phyloP scores from a whole-genome alignment of 768 basidiomycete species.

The Lyophyllum decastes region DNA sequence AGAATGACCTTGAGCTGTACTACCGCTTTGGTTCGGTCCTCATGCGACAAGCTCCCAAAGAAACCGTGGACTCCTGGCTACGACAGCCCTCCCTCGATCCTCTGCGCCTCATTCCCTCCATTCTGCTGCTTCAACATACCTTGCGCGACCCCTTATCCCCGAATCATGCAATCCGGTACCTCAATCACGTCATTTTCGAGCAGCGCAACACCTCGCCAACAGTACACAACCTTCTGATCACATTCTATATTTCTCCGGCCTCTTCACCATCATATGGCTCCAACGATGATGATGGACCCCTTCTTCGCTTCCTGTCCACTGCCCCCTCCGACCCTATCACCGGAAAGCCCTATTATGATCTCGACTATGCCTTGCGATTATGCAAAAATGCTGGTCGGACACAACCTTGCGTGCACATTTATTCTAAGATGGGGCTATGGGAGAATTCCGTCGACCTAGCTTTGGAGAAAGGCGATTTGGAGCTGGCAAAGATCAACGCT shows the following conservation, averaged over 20 bases:
- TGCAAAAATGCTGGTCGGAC: conserved; percentile 83
- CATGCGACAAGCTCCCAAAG: conserved; percentile 83
- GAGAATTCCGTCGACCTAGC: conserved; percentile 97
- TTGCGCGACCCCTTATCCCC: conserved; percentile 72
- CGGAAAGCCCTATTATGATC: conserved; percentile 89
- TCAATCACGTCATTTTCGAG: conserved; percentile 82
- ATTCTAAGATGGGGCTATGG: conserved; percentile 96
- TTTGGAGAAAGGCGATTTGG: conserved; percentile 90
- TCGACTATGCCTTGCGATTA: conserved; percentile 93
- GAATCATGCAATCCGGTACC: conserved; percentile 89
- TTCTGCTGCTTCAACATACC: conserved; percentile 77
- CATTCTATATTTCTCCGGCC: conserved; percentile 69
- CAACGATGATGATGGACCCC: conserved; percentile 68
- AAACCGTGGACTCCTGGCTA: conserved; percentile 92
- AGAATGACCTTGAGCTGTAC: conserved; percentile 88
- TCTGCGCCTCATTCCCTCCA: conserved; percentile 83
- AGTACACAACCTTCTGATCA: conserved; percentile 92
- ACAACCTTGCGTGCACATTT: conserved; percentile 94
- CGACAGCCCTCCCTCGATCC: conserved; percentile 81
- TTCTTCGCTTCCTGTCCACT: conserved; percentile 79
- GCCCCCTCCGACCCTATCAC: conserved; percentile 84
- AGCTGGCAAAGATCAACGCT: conserved; percentile 92
- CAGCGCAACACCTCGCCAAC: conserved; percentile 80
- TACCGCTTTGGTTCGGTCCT: conserved; percentile 91
- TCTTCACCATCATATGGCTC: conserved; percentile 34